Percentiles rank a stretch among this genome's conserved stretches.
Conservation (phyloP, 2,329 filamentous ascomycete species). For the Fusarium sp. region DNA sequence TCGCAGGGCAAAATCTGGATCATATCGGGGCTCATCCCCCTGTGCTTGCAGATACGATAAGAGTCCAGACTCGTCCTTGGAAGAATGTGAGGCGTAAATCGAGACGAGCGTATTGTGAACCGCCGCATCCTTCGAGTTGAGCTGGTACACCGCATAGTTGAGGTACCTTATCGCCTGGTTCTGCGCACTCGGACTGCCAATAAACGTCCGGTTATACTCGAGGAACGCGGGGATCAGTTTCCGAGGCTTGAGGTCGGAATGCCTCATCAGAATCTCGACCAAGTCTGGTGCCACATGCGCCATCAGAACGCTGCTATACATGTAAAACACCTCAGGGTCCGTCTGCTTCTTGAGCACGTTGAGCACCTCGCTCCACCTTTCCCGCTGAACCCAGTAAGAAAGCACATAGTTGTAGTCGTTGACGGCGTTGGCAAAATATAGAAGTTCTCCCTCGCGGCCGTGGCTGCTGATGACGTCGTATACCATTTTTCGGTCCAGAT, state of each 20-base stretch:
- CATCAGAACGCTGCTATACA: slow-evolving; percentile 97
- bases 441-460: slow-evolving; percentile 89
- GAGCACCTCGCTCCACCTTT: slow-evolving; percentile 89
- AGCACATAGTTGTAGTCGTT: slow-evolving; percentile 96
- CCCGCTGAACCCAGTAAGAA: slow-evolving; percentile 96
- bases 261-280: slow-evolving; percentile 96
- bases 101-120: slow-evolving; percentile 98
- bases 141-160: slow-evolving; percentile 90
- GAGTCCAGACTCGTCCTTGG: slow-evolving; percentile 85
- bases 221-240: slow-evolving; percentile 93
- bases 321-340: slow-evolving; percentile 93
- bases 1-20: slow-evolving; percentile 94
- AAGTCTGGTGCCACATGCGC: slow-evolving; percentile 85
- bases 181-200: slow-evolving; percentile 71
- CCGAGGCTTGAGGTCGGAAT: slow-evolving; percentile 84
- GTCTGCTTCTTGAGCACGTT: slow-evolving; percentile 93
- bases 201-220: slow-evolving; percentile 87
- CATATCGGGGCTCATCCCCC: slow-evolving; percentile 86
- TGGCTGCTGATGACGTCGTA: slow-evolving; percentile 98
- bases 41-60: slow-evolving; percentile 92
- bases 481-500: slow-evolving; percentile 90
- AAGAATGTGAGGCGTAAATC: slow-evolving; percentile 89
- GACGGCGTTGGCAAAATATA: slow-evolving; percentile 89
- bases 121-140: slow-evolving; percentile 83
- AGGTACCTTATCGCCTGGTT: slow-evolving; percentile 97